Evolutionary conservation across 2,329 filamentous ascomycete species (phyloP), one percentile per base, ranked within the genome.

Genomic region (Colletotrichum coccodes): DNA sequence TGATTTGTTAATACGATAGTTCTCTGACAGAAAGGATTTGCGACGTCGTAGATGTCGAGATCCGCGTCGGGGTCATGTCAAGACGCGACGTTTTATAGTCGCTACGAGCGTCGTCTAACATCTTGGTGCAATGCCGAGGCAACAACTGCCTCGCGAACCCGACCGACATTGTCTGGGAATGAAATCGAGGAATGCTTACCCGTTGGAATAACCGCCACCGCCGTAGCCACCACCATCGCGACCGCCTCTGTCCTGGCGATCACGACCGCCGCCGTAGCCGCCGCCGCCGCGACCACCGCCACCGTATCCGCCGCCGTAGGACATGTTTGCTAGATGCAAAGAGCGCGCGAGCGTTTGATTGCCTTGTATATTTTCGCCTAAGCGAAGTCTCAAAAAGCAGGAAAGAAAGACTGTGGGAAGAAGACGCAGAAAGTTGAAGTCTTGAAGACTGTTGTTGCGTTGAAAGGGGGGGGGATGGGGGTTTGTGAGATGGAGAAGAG

Each of bases 231-330:
- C 74, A 60, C 79, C 73, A 57, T 75, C 74, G 58, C 75, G 71
- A 71, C 72, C 73, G 53, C 75, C 70, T 69, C 71, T 70, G 70
- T 74, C 73, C 58, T 75, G 72, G 59, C 73, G 76, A 74, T 75
- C 75, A 72, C 68, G 49, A 64, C 76, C 74, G 57, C 76, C 74
- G 60, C 78, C 74, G 60, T 75, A 75, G 56, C 74, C 71, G 70
- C 72, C 72, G 70, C 76, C 73, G 60, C 74, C 76, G 74, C 74
- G 73, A 73, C 72, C 67, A 23, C 70, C 69, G 34, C 65, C 67
- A 38, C 77, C 74, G 70, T 80, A 76, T 70, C 81, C 76, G 44
- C 79, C 77, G 74, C 82, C 81, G 78, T 83, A 84, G 75, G 84
- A 86, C 84, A 86, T 86, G 65, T 73, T 81, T 62, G 66, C 54